Evolutionary conservation across 306 rosid genomes (phyloP).

Genomic region (Acacia acuminata): DNA sequence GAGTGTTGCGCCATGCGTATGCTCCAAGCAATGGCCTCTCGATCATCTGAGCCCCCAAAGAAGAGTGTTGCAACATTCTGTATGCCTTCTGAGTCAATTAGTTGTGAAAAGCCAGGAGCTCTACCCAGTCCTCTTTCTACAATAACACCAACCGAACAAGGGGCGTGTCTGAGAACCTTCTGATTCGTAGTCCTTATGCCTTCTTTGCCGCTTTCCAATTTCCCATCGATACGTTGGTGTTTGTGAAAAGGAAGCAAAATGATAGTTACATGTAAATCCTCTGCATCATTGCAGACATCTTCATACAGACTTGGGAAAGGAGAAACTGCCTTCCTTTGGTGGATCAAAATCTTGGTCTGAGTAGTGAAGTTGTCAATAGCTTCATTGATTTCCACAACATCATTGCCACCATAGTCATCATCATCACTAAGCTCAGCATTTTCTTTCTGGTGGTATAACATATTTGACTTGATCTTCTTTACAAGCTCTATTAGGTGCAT

Average conservation of each 20-base stretch:
- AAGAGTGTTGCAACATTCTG: constrained; percentile 78
- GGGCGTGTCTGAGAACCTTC: constrained; percentile 85
- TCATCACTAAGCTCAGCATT: constrained; percentile 69
- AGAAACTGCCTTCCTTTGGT: constrained; percentile 63
- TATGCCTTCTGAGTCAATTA: constrained; percentile 39
- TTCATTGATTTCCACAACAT: constrained; percentile 66
- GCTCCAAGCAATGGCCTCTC: constrained; percentile 90
- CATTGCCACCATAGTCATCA: constrained; percentile 86
- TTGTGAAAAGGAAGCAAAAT: constrained; percentile 81
- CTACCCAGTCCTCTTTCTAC: constrained; percentile 61
- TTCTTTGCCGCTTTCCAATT: constrained; percentile 83
- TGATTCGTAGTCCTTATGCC: constrained; percentile 80
- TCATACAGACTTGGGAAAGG: constrained; percentile 55
- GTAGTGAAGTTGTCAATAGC: constrained; percentile 66
- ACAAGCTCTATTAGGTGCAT: constrained; percentile 80
- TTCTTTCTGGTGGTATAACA: constrained; percentile 78
- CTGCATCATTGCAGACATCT: constrained; percentile 80
- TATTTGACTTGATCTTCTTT: constrained; percentile 54
- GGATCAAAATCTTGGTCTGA: constrained; percentile 56
- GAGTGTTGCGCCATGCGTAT: constrained; percentile 63
- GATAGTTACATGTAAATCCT: constrained; percentile 63
- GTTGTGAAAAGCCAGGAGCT: constrained; percentile 58
- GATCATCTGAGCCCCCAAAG: constrained; percentile 84
- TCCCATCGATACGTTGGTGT: constrained; percentile 88
- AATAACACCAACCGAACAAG: constrained; percentile 73